These are phyloP conservation scores for Groenewaldozyma auringiensis DNA, from an alignment of 1,139 yeast species.

Conservation along the genomic window DNA sequence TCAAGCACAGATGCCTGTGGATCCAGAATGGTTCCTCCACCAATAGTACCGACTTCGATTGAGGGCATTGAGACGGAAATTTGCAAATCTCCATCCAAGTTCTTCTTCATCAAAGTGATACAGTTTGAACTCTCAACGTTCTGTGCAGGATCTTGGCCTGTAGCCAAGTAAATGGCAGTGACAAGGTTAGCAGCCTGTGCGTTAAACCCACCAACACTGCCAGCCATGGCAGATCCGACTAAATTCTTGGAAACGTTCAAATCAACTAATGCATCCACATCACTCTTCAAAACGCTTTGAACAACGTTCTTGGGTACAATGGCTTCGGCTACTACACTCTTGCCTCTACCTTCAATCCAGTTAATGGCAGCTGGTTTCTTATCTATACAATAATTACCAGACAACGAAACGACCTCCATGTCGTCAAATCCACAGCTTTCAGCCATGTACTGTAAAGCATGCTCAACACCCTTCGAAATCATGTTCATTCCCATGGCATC, in stretches of 20 bases:
- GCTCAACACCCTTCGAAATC: constrained; percentile 98
- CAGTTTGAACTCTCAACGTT: constrained; percentile 96
- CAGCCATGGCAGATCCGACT: constrained; percentile 98
- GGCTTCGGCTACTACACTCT: constrained; percentile 97
- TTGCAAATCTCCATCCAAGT: constrained; percentile 66
- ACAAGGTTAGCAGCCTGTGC: constrained; percentile 97
- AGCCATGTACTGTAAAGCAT: constrained; percentile 72
- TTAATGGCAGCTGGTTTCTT: constrained; percentile 97
- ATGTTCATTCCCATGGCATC: constrained; percentile 99
- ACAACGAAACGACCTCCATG: constrained; percentile 85
- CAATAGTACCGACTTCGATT: constrained; percentile 97
- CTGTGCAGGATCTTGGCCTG: constrained; percentile 99
- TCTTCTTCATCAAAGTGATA: constrained; percentile 87
- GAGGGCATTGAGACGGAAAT: constrained; percentile 98
- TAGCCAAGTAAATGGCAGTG: constrained; percentile 87
- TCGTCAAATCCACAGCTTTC: constrained; percentile 89
- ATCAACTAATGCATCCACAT: constrained; percentile 86
- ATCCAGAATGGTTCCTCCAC: constrained; percentile 96
- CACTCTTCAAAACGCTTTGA: constrained; percentile 73
- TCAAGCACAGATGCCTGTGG: constrained; percentile 98
- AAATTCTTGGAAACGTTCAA: constrained; percentile 82
- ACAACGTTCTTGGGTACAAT: constrained; percentile 78
- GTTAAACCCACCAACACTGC: constrained; percentile 94
- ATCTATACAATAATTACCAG: constrained; percentile 97
- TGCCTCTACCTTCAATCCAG: constrained; percentile 99